Conservation (phyloP, 768 basidiomycete species). For the Podaxis sp. region DNA sequence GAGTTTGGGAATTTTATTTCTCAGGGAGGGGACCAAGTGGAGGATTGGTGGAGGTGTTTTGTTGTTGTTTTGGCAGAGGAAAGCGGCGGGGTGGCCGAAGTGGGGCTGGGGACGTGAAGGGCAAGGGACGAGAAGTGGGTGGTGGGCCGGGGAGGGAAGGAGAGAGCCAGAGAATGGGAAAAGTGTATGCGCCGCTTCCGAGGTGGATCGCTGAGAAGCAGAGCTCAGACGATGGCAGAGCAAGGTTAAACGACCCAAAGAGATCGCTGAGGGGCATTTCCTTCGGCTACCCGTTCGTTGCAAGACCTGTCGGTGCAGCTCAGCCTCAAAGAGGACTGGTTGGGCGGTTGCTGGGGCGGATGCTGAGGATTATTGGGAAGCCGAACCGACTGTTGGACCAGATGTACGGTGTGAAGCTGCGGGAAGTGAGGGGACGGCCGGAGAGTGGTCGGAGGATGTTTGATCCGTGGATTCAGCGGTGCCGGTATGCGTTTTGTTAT, state of each 20-base stretch:
- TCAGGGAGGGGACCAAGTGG: slow-evolving; percentile 18
- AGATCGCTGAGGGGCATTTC: slow-evolving; percentile 45
- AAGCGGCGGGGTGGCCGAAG: slow-evolving; percentile 10
- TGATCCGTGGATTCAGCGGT: slow-evolving; percentile 61
- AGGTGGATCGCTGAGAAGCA: slow-evolving; percentile 45
- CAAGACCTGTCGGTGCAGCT: slow-evolving; percentile 37
- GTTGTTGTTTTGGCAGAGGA: slow-evolving; percentile 28
- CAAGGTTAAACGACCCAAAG: slow-evolving; percentile 44
- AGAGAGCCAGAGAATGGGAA: slow-evolving; percentile 5
- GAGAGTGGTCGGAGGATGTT: slow-evolving; percentile 49
- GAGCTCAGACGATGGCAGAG: slow-evolving; percentile 40
- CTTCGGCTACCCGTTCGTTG: slow-evolving; percentile 62
- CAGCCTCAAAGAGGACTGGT: background rate
- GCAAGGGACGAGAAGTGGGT: slow-evolving; percentile 17
- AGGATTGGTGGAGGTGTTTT: slow-evolving; percentile 35
- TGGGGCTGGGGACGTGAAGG: slow-evolving; percentile 2
- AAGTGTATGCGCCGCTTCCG: slow-evolving; percentile 34
- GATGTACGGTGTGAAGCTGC: slow-evolving; percentile 43
- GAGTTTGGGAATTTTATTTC: slow-evolving; percentile 49
- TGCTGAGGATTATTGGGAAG: slow-evolving; percentile 36
- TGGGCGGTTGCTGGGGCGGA: slow-evolving; percentile 15
- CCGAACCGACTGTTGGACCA: slow-evolving; percentile 46
- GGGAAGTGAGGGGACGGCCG: slow-evolving; percentile 42
- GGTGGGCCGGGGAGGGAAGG: background rate
- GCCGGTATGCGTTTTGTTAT: slow-evolving; percentile 56